These are phyloP conservation scores for Aspergillus ruber DNA, from an alignment of 2,329 filamentous ascomycete species.

Conservation along the genomic window DNA sequence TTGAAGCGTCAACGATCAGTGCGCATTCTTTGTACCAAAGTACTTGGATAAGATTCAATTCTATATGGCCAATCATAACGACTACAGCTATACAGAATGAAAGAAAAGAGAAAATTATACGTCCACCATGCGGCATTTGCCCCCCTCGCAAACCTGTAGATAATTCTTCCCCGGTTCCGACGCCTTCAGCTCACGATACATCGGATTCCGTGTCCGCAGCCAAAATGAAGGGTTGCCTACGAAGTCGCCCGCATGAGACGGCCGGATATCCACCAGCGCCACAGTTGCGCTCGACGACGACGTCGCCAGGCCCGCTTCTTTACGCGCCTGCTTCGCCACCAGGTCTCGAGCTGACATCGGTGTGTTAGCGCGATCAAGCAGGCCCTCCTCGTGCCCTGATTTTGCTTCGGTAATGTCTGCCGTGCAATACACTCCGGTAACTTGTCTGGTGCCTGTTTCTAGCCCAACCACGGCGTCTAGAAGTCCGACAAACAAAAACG, in stretches of 20 bases:
- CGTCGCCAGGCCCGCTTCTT: conserved; percentile 25
- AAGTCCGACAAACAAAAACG: conserved; percentile 81
- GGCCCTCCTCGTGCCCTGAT: conserved; percentile 9
- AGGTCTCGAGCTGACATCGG: conserved; percentile 22
- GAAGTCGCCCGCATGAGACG: conserved; percentile 27
- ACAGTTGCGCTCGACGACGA: conserved; percentile 28
- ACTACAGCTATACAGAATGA: background rate
- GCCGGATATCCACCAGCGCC: conserved; percentile 32
- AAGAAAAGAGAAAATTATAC: conserved; percentile 12
- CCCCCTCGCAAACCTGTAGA: conserved; percentile 33
- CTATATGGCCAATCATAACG: background rate
- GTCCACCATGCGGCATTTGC: conserved; percentile 30
- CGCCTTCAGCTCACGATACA: conserved; percentile 32
- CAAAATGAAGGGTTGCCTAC: conserved; percentile 31
- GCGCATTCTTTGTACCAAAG: too few relatives aligned
- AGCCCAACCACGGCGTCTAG: conserved; percentile 69
- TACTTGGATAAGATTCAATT: too few relatives aligned
- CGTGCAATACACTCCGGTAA: conserved; percentile 50
- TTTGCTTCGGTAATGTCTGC: conserved; percentile 12
- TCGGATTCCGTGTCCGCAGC: conserved; percentile 30
- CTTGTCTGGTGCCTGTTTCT: conserved; percentile 60
- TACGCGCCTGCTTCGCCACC: conserved; percentile 26
- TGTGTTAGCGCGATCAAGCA: conserved; percentile 14
- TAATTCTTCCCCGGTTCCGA: conserved; percentile 31
- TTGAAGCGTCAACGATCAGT: too few relatives aligned